Conservation (phyloP, 768 basidiomycete species). For the Hericium rajendrae region DNA sequence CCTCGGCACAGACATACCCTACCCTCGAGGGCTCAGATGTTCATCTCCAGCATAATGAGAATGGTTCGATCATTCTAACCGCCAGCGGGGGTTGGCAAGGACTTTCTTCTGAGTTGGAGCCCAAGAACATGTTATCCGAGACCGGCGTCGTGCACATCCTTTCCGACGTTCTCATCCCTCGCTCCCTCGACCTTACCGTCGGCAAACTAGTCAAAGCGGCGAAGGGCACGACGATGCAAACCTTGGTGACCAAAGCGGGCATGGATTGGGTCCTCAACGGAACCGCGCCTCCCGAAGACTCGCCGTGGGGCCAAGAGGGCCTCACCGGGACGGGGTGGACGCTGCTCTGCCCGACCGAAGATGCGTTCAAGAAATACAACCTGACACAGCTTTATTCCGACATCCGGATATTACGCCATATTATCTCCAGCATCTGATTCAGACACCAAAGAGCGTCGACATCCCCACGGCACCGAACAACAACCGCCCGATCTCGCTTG, state of each 20-base stretch:
- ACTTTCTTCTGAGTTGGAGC: slow-evolving; percentile 49
- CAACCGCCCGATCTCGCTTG: slow-evolving; percentile 64
- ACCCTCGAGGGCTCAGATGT: slow-evolving; percentile 84
- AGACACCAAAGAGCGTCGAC: slow-evolving; percentile 16
- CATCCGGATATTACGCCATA: slow-evolving; percentile 36
- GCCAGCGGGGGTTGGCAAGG: slow-evolving; percentile 75
- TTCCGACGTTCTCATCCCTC: slow-evolving; percentile 77
- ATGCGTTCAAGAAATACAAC: slow-evolving; percentile 83
- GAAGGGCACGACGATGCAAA: slow-evolving; percentile 82
- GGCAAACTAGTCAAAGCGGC: slow-evolving; percentile 89
- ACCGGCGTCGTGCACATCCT: slow-evolving; percentile 91
- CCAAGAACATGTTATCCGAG: slow-evolving; percentile 65
- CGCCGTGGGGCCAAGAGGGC: slow-evolving; percentile 48
- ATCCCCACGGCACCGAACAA: slow-evolving; percentile 37
- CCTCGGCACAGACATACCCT: slow-evolving; percentile 61
- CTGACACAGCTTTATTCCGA: slow-evolving; percentile 63
- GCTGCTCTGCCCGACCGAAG: slow-evolving; percentile 83
- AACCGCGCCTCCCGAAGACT: slow-evolving; percentile 62
- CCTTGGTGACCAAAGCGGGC: slow-evolving; percentile 73
- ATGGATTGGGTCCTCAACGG: slow-evolving; percentile 90
- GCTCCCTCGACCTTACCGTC: slow-evolving; percentile 75
- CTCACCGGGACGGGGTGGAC: slow-evolving; percentile 65
- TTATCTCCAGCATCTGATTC: slow-evolving; percentile 74
- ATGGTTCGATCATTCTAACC: slow-evolving; percentile 35
- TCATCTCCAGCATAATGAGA: slow-evolving; percentile 51